Base-by-base conservation (phyloP, 2,329 filamentous ascomycete genomes). In the Mycogone perniciosa region DNA sequence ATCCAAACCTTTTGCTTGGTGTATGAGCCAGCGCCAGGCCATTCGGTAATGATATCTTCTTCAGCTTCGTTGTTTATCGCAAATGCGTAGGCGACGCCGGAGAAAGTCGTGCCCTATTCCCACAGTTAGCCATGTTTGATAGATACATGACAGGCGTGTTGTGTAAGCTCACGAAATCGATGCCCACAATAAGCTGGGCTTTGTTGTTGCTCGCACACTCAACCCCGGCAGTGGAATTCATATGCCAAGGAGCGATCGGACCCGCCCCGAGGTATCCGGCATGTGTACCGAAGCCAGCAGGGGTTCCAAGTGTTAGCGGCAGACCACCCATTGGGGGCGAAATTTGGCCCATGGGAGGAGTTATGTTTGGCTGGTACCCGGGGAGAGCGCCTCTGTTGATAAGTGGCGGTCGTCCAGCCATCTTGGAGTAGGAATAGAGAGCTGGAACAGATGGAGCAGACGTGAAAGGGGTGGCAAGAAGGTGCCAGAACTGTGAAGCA, bases 21-120 rank as follows among this genome's bases (percentile, higher is more conserved):
- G 69, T 96, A 92, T 51, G 93, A 96, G 60, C 93, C 93, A 34
- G 93, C 91, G 60, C 93, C 93, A 29, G 93, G 93, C 93, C 93
- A 99, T 73, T 99, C 93, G 56, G 92, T 95, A 62, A 99, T 99
- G 62, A 97, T 97, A 69, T 97, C 92, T 71, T 97, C 93, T 69
- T 96, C 95, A 54, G 91, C 90, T 71, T 96, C 91, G 60, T 92
- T 95, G 73, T 96, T 96, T 54, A 92, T 96, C 55, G 91, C 91
- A 71, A 96, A 99, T 31, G 91, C 91, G 67, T 95, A 96, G 34
- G 93, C 93, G 56, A 97, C 92, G 67, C 93, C 93, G 3, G 93
- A 97, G 69, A 97, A 99, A 5, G 93, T 99, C n/a, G 93, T 99
- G 59, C 93, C 89, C 89, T 95, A 62, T 20, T 20, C 20, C 20